Percentiles rank a stretch among this genome's conserved stretches.
Conservation (phyloP, 2,329 filamentous ascomycete species). For the Ascochyta clinopodiicola region DNA sequence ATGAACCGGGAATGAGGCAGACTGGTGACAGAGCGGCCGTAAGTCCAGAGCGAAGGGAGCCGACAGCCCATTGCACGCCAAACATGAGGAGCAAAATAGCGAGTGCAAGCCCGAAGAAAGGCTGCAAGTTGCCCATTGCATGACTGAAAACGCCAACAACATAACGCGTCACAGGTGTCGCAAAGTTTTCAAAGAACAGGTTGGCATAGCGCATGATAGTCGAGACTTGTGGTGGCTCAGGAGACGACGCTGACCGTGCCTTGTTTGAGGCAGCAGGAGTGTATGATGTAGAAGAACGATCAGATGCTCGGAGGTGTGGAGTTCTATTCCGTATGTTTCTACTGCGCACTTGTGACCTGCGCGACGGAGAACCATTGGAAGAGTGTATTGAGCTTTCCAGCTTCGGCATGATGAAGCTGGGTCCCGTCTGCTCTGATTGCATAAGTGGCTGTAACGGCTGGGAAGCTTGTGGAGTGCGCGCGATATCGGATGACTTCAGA, state of each 20-base stretch:
- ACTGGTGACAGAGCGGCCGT: slow-evolving; percentile 71
- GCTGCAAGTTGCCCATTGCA: slow-evolving; percentile 68
- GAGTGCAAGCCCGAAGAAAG: slow-evolving; percentile 64
- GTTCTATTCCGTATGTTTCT: slow-evolving; percentile 17
- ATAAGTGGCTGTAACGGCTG: slow-evolving; percentile 23
- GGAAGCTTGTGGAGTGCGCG: slow-evolving; percentile 12
- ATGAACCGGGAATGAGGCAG: slow-evolving; percentile 71
- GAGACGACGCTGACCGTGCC: neutral
- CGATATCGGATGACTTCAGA: slow-evolving; percentile 4
- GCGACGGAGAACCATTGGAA: slow-evolving; percentile 29
- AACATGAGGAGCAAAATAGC: slow-evolving; percentile 62
- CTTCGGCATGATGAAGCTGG: slow-evolving; percentile 54
- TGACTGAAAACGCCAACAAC: slow-evolving; percentile 62
- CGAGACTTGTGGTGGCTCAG: slow-evolving; percentile 19
- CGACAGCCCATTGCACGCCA: slow-evolving; percentile 60
- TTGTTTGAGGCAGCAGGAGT: neutral
- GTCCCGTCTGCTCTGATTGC: slow-evolving; percentile 37
- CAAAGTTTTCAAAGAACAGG: slow-evolving; percentile 41
- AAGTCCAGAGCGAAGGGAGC: slow-evolving; percentile 67
- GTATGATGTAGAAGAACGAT: slow-evolving; percentile 8
- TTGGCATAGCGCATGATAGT: slow-evolving; percentile 32
- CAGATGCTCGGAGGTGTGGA: slow-evolving; percentile 10
- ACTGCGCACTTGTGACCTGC: slow-evolving; percentile 29
- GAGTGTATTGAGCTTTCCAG: slow-evolving; percentile 32
- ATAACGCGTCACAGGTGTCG: slow-evolving; percentile 55